phyloP scores from a whole-genome alignment of 1,139 yeast species.

The Protomyces arabidopsidicola region DNA sequence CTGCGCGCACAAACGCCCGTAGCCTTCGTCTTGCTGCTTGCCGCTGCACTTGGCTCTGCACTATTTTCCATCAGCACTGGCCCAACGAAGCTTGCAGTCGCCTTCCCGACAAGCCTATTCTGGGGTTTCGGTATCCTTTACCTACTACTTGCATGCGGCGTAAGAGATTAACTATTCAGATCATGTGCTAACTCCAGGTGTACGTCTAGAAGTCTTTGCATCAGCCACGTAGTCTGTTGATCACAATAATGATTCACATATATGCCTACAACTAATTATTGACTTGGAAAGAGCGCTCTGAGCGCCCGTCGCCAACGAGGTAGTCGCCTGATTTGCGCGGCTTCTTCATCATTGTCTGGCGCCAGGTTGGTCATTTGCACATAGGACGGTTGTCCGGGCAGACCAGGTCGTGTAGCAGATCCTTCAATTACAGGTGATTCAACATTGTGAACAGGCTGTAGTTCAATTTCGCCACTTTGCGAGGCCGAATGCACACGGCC shows the following conservation, averaged over 20 bases:
- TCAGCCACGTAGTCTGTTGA: too few species aligned
- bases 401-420: background rate
- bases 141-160: slow-evolving; percentile 13
- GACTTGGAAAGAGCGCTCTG: slow-evolving; percentile 1
- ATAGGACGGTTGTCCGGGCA: background rate
- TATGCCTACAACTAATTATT: background rate
- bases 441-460: background rate
- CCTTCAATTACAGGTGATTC: background rate
- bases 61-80: slow-evolving; percentile 22
- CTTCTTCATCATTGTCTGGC: slow-evolving; percentile 12
- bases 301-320: background rate
- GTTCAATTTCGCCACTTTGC: background rate
- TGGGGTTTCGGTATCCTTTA: slow-evolving; percentile 8
- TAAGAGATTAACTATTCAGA: background rate
- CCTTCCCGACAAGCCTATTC: slow-evolving; percentile 5
- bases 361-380: background rate
- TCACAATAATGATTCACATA: background rate
- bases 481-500: background rate
- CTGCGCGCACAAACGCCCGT: slow-evolving; percentile 26
- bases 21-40: slow-evolving; percentile 27
- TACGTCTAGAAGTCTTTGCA: background rate
- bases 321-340: background rate
- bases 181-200: background rate
- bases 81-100: background rate
- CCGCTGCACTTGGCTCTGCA: slow-evolving; percentile 30